Evolutionary conservation across 2,329 filamentous ascomycete genomes (phyloP).

Genomic region (Trichoderma afroharzianum): DNA sequence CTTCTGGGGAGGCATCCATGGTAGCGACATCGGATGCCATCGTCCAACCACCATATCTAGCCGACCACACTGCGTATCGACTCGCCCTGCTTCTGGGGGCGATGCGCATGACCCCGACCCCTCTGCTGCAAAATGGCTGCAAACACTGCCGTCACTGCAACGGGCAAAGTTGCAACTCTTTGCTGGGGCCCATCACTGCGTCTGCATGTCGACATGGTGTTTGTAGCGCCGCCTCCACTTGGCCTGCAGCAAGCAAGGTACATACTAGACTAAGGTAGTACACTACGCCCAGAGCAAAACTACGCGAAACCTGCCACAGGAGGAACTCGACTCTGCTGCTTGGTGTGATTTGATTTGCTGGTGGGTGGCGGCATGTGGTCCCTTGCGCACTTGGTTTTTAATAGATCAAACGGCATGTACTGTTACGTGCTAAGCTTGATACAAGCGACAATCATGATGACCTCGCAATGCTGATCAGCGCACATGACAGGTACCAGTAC

Average conservation of each 20-base stretch:
- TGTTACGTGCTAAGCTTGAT: not conserved
- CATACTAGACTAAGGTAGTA: not conserved
- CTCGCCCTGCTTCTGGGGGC: conserved; percentile 11
- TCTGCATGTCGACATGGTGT: not conserved
- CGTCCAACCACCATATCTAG: conserved; percentile 4
- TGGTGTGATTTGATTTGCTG: not conserved
- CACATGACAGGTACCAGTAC: conserved; percentile 13
- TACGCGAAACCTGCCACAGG: not conserved
- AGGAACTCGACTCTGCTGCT: not conserved
- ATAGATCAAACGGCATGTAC: not conserved
- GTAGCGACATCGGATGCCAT: conserved; percentile 12
- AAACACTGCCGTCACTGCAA: not conserved
- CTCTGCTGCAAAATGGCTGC: not conserved
- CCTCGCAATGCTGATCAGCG: not conserved
- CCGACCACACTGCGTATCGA: not conserved
- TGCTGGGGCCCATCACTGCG: not conserved
- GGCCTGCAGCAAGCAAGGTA: conserved; percentile 16
- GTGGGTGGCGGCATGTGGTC: conserved; percentile 1
- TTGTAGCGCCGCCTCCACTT: conserved; percentile 8
- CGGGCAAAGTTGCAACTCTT: not conserved
- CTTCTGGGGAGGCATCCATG: not conserved
- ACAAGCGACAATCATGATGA: not conserved
- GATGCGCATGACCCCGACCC: conserved; percentile 8
- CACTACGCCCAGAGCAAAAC: not conserved
- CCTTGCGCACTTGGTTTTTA: not conserved